A percentile compares a stretch with the other conserved stretches of the same genome.
Evolutionary conservation across 176 grass and related monocot species (phyloP).

Genomic region (Lolium multiflorum): DNA sequence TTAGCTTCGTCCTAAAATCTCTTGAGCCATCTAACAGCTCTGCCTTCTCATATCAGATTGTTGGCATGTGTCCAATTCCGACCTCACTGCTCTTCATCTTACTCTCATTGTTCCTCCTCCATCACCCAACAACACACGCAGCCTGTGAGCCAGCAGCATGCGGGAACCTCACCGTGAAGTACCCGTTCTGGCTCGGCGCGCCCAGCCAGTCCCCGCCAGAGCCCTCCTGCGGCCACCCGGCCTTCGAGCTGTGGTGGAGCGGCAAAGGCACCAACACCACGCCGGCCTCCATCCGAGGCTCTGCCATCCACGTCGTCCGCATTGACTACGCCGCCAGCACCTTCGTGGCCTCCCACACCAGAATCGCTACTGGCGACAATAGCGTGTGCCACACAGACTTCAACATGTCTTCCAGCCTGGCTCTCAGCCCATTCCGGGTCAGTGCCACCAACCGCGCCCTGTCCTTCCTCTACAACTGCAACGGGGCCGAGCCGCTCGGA

Average conservation of each 20-base stretch:
- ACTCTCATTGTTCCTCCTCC: not conserved
- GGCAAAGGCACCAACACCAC: too few species aligned
- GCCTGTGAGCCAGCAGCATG: conserved; percentile 39
- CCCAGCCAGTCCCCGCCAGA: not conserved
- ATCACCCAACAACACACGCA: not conserved
- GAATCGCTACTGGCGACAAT: not conserved
- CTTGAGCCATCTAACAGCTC: not conserved
- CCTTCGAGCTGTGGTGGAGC: too few species aligned
- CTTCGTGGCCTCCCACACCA: conserved; percentile 3
- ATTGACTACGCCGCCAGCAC: conserved; percentile 46
- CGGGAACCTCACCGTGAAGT: conserved; percentile 42
- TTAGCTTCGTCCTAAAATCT: not conserved
- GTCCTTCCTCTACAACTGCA: conserved; percentile 55
- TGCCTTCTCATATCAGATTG: not conserved
- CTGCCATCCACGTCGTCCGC: not conserved
- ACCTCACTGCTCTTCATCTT: not conserved
- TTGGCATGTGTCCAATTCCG: not conserved
- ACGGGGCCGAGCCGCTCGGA: not conserved
- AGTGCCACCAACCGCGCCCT: conserved; percentile 41
- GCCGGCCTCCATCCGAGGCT: not conserved
- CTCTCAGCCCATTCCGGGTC: conserved; percentile 8
- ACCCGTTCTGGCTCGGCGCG: conserved; percentile 55
- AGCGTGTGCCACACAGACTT: conserved; percentile 43
- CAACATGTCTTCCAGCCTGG: conserved; percentile 48
- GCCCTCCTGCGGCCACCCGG: too few species aligned